Evolutionary conservation across 257 asterid genomes (phyloP), one percentile per base, ranked within the genome.

Genomic region (Perilla frutescens): DNA sequence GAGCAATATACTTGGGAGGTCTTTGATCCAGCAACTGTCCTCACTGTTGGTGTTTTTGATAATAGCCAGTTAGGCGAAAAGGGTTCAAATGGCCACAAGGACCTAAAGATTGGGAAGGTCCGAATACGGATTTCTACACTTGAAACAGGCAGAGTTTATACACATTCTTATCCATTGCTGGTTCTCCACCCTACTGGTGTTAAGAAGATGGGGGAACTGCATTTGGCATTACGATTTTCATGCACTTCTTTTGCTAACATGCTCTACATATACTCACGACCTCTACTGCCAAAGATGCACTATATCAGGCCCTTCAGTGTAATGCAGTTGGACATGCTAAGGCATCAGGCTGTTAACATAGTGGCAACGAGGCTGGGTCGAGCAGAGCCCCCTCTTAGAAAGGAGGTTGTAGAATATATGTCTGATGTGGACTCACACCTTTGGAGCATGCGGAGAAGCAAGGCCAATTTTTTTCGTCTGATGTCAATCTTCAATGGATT

Each of bases 1-100:
- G 98, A 93, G 83, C 96, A 88, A 32, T 91, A 91, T 51, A 88
- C 90, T 2, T 93, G 98, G 98, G 97, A 93, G 79, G 98, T 93
- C 5, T 93, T 91, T 13, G 98, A 93, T 74, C 92, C 93, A 6
- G 91, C 96, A 56, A 93, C 98, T 0, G 98, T 93, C 44, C 87
- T 93, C 70, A 93, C 98, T 0, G 93, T 93, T 2, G 98, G 97
- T 11, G 96, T 91, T 39, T 87, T 93, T 26, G 98, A 93, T 72
- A 93, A 91, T 84, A 77, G 87, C 67, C 97, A 89, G 74, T 74
- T 89, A 5, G 89, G 85, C 0, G 91, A 86, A 4, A 84, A 81
- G 20, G 89, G 81, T 55, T 40, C 84, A 3, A 82, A 83, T 1
- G 90, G 92, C 62, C 77, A 58, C 73, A 86, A 82, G 75, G 96